phyloP scores from a whole-genome alignment of 305 asterid species.

The Solanum aculeatissimum region DNA sequence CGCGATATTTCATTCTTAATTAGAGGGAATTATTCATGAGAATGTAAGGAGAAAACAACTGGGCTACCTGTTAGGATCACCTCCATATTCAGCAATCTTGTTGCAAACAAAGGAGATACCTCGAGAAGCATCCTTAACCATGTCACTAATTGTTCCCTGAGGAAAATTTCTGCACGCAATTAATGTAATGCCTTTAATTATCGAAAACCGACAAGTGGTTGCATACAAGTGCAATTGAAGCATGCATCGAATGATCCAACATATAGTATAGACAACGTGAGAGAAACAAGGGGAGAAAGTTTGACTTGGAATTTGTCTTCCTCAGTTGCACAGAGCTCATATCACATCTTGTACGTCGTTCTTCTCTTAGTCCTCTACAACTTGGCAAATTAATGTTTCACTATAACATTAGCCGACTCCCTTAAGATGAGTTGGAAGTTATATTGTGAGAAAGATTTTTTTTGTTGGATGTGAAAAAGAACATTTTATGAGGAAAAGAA shows the following conservation, averaged over 20 bases:
- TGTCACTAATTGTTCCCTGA: slow-evolving; percentile 87
- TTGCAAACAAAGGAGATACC: slow-evolving; percentile 88
- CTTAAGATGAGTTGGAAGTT: not conserved
- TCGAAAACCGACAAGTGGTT: slow-evolving; percentile 1
- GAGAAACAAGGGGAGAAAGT: not conserved
- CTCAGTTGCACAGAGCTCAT: not conserved
- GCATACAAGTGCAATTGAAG: not conserved
- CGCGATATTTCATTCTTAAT: not conserved
- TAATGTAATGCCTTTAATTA: not conserved
- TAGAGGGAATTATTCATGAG: not conserved
- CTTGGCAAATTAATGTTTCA: not conserved
- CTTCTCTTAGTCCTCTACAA: not conserved
- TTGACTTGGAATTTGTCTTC: not conserved
- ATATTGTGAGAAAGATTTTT: not conserved
- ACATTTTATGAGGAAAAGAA: not conserved
- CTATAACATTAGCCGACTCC: not conserved
- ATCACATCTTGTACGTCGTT: not conserved
- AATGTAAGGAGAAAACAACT: not conserved
- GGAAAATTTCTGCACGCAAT: slow-evolving; percentile 80
- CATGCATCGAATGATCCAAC: not conserved
- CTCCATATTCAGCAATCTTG: slow-evolving; percentile 86
- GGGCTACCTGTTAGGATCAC: slow-evolving; percentile 74
- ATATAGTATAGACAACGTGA: not conserved
- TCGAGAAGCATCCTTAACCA: slow-evolving; percentile 89
- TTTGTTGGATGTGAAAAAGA: not conserved